These are phyloP conservation scores for Tetrapyrgos nigripes DNA, from an alignment of 1,284 basidiomycete species.

Conservation along the genomic window DNA sequence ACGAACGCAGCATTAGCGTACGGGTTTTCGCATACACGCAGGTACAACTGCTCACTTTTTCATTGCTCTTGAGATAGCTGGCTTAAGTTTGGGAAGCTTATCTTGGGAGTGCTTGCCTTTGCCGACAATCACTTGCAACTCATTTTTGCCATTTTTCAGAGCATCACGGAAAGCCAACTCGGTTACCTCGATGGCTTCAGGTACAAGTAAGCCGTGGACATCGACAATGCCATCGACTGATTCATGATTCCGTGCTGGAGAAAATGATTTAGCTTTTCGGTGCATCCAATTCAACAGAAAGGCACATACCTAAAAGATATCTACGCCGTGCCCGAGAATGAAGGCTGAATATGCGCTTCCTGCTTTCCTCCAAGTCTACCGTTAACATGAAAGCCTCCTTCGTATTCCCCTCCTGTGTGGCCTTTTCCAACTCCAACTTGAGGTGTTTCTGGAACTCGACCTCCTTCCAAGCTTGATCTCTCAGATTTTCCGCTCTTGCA, in stretches of 20 bases:
- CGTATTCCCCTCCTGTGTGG: slow-evolving; percentile 35
- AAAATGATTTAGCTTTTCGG: background rate
- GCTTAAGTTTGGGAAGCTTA: slow-evolving; percentile 76
- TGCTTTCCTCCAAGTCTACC: slow-evolving; percentile 40
- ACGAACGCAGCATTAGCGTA: too few relatives aligned
- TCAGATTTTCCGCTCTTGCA: slow-evolving; percentile 40
- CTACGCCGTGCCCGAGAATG: slow-evolving; percentile 48
- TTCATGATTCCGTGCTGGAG: background rate
- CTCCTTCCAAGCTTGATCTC: slow-evolving; percentile 44
- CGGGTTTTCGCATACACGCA: too few relatives aligned
- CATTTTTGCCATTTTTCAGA: slow-evolving; percentile 55
- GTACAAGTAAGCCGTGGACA: slow-evolving; percentile 77
- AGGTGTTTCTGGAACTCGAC: slow-evolving; percentile 35
- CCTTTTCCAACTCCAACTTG: slow-evolving; percentile 34
- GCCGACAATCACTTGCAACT: slow-evolving; percentile 79
- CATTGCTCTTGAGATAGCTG: slow-evolving; percentile 74
- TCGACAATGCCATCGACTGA: slow-evolving; percentile 52
- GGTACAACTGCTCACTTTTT: slow-evolving; percentile 50
- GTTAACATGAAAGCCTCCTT: slow-evolving; percentile 45
- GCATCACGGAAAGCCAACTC: slow-evolving; percentile 68
- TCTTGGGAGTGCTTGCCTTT: slow-evolving; percentile 77
- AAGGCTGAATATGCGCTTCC: slow-evolving; percentile 38
- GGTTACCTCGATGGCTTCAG: slow-evolving; percentile 69
- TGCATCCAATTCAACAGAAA: background rate
- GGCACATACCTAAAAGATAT: slow-evolving; percentile 44